Conservation (phyloP, 2,329 filamentous ascomycete species). For the Exophiala viscosa region DNA sequence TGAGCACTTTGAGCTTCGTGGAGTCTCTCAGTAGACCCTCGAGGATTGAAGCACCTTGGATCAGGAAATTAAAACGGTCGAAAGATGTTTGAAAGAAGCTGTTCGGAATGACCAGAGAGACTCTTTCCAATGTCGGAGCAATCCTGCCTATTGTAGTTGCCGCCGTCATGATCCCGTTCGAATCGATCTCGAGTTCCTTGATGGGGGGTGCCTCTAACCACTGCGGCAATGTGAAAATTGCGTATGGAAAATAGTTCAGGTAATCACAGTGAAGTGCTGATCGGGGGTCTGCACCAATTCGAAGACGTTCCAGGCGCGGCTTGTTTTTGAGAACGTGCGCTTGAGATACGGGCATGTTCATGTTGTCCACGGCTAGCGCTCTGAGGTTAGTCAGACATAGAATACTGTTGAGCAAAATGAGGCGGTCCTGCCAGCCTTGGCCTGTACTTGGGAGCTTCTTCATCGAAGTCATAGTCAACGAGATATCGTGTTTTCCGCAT, state of each 20-base stretch:
- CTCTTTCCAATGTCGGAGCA: constrained; percentile 11
- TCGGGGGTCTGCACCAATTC: constrained; percentile 19
- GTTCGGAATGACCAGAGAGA: constrained; percentile 11
- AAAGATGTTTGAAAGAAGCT: neutral
- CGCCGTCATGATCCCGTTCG: constrained; percentile 15
- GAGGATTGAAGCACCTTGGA: neutral
- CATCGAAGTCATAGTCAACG: neutral
- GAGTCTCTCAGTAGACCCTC: neutral
- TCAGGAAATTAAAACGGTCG: neutral
- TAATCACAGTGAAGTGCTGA: constrained; percentile 14
- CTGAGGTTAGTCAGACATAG: constrained; percentile 10
- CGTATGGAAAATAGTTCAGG: neutral
- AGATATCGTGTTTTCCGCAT: constrained; percentile 17
- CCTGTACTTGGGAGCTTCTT: constrained; percentile 12
- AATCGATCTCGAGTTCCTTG: constrained; percentile 11
- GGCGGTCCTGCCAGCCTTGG: constrained; percentile 6
- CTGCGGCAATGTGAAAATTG: no score
- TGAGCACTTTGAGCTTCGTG: constrained; percentile 10
- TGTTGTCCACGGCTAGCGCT: constrained; percentile 21
- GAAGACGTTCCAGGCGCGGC: constrained; percentile 15
- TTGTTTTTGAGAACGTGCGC: constrained; percentile 21
- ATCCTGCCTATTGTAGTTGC: neutral
- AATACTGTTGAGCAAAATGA: constrained; percentile 12
- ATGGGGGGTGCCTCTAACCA: neutral
- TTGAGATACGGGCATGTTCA: constrained; percentile 20